These are phyloP conservation scores for Vigna unguiculata DNA, from an alignment of 306 rosid species.

Conservation along the genomic window DNA sequence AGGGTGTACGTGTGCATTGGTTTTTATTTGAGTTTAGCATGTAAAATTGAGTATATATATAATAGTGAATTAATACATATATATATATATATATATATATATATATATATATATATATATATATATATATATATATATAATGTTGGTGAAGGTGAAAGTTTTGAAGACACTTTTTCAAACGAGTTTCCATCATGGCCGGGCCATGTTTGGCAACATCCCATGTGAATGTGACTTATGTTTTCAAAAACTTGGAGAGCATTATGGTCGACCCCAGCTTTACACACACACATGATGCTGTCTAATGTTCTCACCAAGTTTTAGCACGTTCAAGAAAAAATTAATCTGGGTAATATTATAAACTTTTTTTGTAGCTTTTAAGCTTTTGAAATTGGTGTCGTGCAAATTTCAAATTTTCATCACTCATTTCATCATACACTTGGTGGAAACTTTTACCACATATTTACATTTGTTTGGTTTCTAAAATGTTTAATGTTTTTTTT, in stretches of 20 bases:
- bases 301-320: conserved; percentile 29
- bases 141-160: conserved; percentile 22
- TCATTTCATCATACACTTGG: not conserved
- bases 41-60: too few relatives aligned
- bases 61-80: too few relatives aligned
- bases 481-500: too few relatives aligned
- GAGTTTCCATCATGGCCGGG: conserved; percentile 44
- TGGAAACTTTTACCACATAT: not conserved
- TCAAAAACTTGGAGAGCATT: conserved; percentile 39
- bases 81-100: too few relatives aligned
- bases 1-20: not conserved
- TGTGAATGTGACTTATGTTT: conserved; percentile 46
- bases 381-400: not conserved
- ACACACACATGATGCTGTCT: conserved; percentile 52
- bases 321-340: conserved; percentile 22
- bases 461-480: too few relatives aligned
- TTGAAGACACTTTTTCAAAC: conserved; percentile 14
- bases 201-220: conserved; percentile 53
- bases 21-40: conserved; percentile 5
- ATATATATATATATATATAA: too few relatives aligned
- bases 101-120: too few relatives aligned
- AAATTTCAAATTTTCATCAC: not conserved
- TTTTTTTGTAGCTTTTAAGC: conserved; percentile 29
- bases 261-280: conserved; percentile 43
- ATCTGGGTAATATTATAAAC: not conserved